phyloP scores from a whole-genome alignment of 345 rosid species.

The Bruguiera sexangula region DNA sequence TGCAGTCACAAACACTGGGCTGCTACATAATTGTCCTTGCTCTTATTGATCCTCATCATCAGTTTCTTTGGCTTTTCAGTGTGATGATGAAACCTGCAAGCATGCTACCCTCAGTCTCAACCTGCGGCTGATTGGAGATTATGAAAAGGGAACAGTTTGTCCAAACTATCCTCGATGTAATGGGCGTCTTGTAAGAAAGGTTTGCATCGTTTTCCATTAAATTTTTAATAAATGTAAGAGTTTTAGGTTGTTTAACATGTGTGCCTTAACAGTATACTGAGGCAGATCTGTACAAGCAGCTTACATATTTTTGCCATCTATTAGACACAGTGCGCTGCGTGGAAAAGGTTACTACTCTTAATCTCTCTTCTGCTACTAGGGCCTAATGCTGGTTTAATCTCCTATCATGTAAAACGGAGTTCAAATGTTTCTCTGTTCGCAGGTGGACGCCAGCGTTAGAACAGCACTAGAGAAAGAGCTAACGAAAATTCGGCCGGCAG shows the following conservation, averaged over 20 bases:
- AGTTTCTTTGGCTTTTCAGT: conserved; percentile 39
- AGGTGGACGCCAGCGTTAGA: conserved; percentile 53
- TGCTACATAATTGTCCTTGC: neutral
- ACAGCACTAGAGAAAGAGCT: conserved; percentile 59
- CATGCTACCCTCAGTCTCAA: conserved; percentile 64
- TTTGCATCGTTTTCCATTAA: conserved; percentile 10
- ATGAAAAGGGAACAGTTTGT: conserved; percentile 95
- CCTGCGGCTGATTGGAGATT: conserved; percentile 67
- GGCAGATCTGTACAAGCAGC: conserved; percentile 91
- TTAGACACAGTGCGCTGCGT: conserved; percentile 61
- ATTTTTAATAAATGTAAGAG: too few species aligned
- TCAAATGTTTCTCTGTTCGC: conserved; percentile 12
- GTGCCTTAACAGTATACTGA: conserved; percentile 57
- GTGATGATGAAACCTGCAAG: conserved; percentile 95
- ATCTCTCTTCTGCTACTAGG: too few species aligned
- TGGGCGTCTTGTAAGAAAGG: conserved; percentile 81
- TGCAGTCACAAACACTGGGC: neutral
- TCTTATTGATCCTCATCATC: neutral
- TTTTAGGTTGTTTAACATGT: neutral
- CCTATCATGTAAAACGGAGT: too few species aligned
- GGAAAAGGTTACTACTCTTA: conserved; percentile 53
- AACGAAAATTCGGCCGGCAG: conserved; percentile 49
- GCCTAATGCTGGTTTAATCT: neutral
- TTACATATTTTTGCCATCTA: conserved; percentile 72
- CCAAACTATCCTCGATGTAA: conserved; percentile 89